phyloP scores from a whole-genome alignment of 495 filamentous ascomycete species.

The Xylaria bambusicola region DNA sequence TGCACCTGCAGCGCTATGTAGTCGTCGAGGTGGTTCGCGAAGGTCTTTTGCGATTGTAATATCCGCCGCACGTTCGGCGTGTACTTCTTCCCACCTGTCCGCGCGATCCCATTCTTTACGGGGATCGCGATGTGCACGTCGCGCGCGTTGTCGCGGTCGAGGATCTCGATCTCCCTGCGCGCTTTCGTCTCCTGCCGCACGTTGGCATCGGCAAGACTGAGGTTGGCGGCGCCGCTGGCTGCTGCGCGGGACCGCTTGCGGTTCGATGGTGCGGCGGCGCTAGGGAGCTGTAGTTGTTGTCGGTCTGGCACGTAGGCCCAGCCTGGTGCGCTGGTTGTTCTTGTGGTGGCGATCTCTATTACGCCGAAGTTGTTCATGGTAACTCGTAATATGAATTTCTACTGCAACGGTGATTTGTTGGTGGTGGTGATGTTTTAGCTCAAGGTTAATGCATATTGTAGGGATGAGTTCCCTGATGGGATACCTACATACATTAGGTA shows the following conservation, averaged over 20 bases:
- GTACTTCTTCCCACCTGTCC: slow-evolving; percentile 49
- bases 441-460: too few species aligned
- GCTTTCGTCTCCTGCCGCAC: slow-evolving; percentile 73
- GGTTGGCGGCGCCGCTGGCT: slow-evolving; percentile 29
- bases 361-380: slow-evolving; percentile 62
- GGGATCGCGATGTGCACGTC: slow-evolving; percentile 72
- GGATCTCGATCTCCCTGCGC: slow-evolving; percentile 70
- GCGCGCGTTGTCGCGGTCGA: slow-evolving; percentile 75
- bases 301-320: slow-evolving; percentile 83
- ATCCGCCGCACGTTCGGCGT: slow-evolving; percentile 86
- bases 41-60: slow-evolving; percentile 87
- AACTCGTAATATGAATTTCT: too few species aligned
- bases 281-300: slow-evolving; percentile 55
- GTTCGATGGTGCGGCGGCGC: slow-evolving; percentile 37
- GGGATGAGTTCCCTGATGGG: too few species aligned
- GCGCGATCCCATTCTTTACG: slow-evolving; percentile 21
- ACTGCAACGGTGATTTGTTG: too few species aligned
- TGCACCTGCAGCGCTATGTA: slow-evolving; percentile 70
- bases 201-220: slow-evolving; percentile 63
- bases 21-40: slow-evolving; percentile 87
- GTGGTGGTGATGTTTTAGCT: too few species aligned
- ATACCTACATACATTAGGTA: too few species aligned
- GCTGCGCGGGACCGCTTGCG: slow-evolving; percentile 66
- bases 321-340: slow-evolving; percentile 69
- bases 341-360: slow-evolving; percentile 72